phyloP scores from a whole-genome alignment of 192 early-diverging fungal genomes.

The Linnemannia elongata region DNA sequence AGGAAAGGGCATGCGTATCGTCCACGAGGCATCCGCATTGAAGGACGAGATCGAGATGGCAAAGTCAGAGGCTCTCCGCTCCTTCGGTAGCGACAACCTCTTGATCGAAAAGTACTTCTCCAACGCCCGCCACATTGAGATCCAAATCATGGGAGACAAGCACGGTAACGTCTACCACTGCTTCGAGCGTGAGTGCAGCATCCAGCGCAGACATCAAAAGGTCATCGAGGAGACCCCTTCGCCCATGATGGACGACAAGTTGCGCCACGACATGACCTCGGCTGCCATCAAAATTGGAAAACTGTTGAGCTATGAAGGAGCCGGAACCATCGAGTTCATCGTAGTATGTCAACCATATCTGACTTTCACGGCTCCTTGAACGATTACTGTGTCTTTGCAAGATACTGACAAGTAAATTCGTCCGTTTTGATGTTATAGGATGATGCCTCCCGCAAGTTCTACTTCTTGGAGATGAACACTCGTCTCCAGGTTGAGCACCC shows the following conservation, averaged over 20 bases:
- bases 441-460: slow-evolving; percentile 62
- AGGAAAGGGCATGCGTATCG: slow-evolving; percentile 77
- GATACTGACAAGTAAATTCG: no score
- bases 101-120: slow-evolving; percentile 75
- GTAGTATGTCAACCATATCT: slow-evolving; percentile 50
- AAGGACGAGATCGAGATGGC: slow-evolving; percentile 69
- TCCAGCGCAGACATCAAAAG: slow-evolving; percentile 77
- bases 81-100: slow-evolving; percentile 70
- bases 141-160: slow-evolving; percentile 72
- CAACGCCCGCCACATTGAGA: slow-evolving; percentile 68
- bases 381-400: no score
- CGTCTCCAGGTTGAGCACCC: slow-evolving; percentile 79
- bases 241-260: slow-evolving; percentile 60
- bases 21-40: slow-evolving; percentile 62
- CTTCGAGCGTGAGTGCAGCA: slow-evolving; percentile 74
- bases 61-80: slow-evolving; percentile 65
- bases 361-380: not conserved
- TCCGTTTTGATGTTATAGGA: slow-evolving; percentile 34
- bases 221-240: slow-evolving; percentile 74
- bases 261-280: slow-evolving; percentile 61
- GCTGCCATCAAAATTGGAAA: slow-evolving; percentile 66
- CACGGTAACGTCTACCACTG: slow-evolving; percentile 70
- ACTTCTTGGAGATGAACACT: slow-evolving; percentile 79
- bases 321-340: slow-evolving; percentile 76
- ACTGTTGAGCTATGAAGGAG: slow-evolving; percentile 64